Evolutionary conservation across 768 basidiomycete genomes (phyloP), one percentile per base, ranked within the genome.

Genomic region (Tulasnella sp.): DNA sequence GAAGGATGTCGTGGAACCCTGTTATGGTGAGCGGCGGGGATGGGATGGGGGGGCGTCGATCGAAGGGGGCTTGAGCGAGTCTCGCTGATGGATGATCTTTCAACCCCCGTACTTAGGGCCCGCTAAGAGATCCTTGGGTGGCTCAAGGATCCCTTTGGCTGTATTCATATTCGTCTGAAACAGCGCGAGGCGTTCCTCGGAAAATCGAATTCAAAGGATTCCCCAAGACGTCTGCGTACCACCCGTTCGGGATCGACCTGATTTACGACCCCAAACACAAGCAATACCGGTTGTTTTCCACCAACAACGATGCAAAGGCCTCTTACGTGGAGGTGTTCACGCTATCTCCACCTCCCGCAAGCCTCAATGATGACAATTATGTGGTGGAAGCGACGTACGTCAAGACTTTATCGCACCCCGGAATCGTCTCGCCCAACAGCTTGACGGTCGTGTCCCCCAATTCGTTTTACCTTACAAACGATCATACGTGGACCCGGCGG

Each of bases 401-500:
- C 42, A 89, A 89, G 80, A 92, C 91, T 11, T 86, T 93, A 67
- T 84, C 86, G 26, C 88, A 89, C 20, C 86, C 86, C 5, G 87
- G 87, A 75, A 90, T 92, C 80, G 83, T 90, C 40, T 86, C 91
- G 13, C 90, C 92, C 37, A 93, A 93, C 82, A 85, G 90, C 3
- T 82, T 93, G 78, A 89, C 91, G 23, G 83, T 91, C 42, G 90
- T 91, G 11, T 88, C 90, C 61, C 88, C 90, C 0, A 87, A 88
- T 77, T 88, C 90, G 0, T 93, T 93, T 83, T 93, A 90, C 81
- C 87, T 93, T 72, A 88, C 88, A 57, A 91, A 93, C 81, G 92
- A 93, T 82, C 92, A 93, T 91, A 3, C 87, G 90, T 10, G 89
- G 92, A 18, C 84, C 90, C 26, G 89, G 90, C 81, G 83, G 42